Base-by-base conservation (phyloP, 2,329 filamentous ascomycete genomes). In the Diaporthe sp. region DNA sequence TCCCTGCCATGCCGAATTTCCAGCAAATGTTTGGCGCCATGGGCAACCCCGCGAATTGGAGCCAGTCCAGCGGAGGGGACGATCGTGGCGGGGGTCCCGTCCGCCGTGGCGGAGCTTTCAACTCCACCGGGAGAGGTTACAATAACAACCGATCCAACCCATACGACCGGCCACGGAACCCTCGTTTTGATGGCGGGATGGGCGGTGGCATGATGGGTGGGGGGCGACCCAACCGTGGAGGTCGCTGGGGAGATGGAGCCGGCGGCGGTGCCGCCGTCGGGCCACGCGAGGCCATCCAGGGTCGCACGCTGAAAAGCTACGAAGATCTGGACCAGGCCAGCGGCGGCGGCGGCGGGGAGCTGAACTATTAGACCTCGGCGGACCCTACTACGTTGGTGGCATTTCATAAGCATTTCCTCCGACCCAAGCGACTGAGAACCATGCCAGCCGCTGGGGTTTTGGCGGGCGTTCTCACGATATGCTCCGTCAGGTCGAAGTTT, bases 291-390 rank as follows among this genome's bases (percentile, higher is more conserved):
- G 96, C 97, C 15, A 95, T 97, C 0, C 94, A 97, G 78, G 97
- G 97, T 7, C 91, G 97, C 73, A 98, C 94, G 75, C 86, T 99
- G 77, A 98, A 97, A 89, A 98, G 95, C 83, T 99, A 99, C 81
- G 97, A 99, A 83, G 97, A 99, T 81, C 87, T 99, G 32, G 97
- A 99, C 85, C 96, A 97, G 59, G 93, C 93, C 73, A 92, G 92
- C 50, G 91, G 92, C 19, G 88, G 90, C 47, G 94, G 93, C 53
- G 92, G 93, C 53, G 94, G 94, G 37, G 96, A 98, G 85, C 86
- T 98, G 80, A 97, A 98, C 84, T 98, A 98, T 81, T 98, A 89
- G 81, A 15, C n/a, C 8, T 19, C 2, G 42, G 7, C 19, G 44
- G 35, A 25, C 10, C n/a, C n/a, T 35, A 2, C 19, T 35, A 42